These are phyloP conservation scores for Kluyveromyces aestuarii DNA, from an alignment of 805 yeast species.

Conservation along the genomic window DNA sequence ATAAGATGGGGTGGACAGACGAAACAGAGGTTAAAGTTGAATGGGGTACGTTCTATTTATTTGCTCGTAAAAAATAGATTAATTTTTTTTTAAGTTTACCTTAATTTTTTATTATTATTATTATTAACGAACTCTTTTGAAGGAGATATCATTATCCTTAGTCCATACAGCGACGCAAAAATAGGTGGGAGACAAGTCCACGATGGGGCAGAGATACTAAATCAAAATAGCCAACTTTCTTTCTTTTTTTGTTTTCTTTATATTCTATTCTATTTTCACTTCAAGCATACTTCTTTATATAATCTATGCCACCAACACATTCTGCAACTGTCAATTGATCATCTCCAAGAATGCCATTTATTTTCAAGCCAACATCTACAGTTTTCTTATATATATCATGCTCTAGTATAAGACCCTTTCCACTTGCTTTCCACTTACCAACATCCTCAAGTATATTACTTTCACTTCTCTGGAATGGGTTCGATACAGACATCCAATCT, in stretches of 20 bases:
- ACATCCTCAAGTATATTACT: constrained; percentile 49
- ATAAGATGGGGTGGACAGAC: constrained; percentile 37
- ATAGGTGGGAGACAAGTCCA: too few species aligned
- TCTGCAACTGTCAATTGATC: constrained; percentile 70
- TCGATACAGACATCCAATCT: constrained; percentile 69
- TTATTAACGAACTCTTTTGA: background rate
- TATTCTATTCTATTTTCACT: background rate
- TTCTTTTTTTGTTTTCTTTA: background rate
- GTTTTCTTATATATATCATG: constrained; percentile 70
- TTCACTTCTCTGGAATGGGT: constrained; percentile 34
- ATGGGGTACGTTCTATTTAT: constrained; percentile 49
- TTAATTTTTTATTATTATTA: background rate
- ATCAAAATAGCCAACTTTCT: too few species aligned
- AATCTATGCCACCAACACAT: constrained; percentile 62
- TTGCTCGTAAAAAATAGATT: constrained; percentile 31
- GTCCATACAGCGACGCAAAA: too few species aligned
- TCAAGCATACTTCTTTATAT: constrained; percentile 33
- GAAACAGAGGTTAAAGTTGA: constrained; percentile 35
- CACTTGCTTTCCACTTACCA: constrained; percentile 37
- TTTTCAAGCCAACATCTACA: constrained; percentile 57
- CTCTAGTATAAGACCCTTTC: constrained; percentile 67
- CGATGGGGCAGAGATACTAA: background rate
- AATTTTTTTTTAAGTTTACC: background rate
- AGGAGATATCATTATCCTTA: too few species aligned
- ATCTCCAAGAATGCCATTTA: constrained; percentile 45